Conservation (phyloP, 2,329 filamentous ascomycete genomes). For the Hymenoscyphus salicellus region DNA sequence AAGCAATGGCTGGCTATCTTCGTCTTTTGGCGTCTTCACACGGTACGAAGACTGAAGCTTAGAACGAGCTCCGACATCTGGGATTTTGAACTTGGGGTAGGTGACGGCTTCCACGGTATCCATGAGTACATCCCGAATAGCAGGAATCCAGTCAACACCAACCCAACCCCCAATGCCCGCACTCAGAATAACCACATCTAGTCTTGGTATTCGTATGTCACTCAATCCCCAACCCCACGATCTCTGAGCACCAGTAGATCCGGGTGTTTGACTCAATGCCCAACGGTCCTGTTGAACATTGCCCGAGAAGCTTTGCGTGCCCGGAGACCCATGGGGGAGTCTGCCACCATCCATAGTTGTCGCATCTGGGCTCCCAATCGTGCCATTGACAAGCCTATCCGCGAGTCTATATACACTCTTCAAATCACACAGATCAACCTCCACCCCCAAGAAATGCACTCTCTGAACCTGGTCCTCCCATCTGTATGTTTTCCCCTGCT, state of each 20-base stretch:
- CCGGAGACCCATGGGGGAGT: conserved; percentile 35
- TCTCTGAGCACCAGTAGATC: conserved; percentile 47
- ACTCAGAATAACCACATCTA: conserved; percentile 81
- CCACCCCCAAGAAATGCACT: conserved; percentile 56
- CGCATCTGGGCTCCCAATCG: conserved; percentile 34
- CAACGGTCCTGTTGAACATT: conserved; percentile 32
- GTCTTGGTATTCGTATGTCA: conserved; percentile 57
- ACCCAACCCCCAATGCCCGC: conserved; percentile 86
- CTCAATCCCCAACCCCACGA: conserved; percentile 38
- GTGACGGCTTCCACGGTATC: conserved; percentile 68
- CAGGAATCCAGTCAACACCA: conserved; percentile 67
- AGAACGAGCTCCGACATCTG: conserved; percentile 52
- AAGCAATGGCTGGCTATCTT: conserved; percentile 31
- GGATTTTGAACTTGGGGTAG: conserved; percentile 74
- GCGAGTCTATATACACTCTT: conserved; percentile 43
- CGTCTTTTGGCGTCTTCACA: conserved; percentile 12
- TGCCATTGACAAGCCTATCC: conserved; percentile 34
- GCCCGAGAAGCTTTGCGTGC: conserved; percentile 30
- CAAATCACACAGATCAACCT: conserved; percentile 60
- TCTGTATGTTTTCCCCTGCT: conserved; percentile 50
- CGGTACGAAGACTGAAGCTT: conserved; percentile 46
- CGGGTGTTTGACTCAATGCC: conserved; percentile 48
- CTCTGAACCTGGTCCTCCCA: conserved; percentile 46
- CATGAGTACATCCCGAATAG: conserved; percentile 52
- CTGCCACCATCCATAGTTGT: conserved; percentile 33